Conservation (phyloP, 73 alveolate genomes). For the Stentor roeselii region DNA sequence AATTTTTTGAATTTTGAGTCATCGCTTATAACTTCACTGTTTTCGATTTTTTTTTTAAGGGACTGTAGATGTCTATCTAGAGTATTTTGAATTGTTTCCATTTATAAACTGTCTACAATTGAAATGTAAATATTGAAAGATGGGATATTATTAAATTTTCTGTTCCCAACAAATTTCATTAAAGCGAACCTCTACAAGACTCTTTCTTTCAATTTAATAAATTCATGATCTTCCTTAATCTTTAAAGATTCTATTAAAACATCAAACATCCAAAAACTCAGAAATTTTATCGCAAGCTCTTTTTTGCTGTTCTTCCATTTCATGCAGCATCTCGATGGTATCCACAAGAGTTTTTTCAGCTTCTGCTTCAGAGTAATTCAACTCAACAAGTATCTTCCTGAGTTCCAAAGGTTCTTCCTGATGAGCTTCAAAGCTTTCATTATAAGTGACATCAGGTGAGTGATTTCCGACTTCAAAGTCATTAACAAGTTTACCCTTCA, state of each 20-base stretch:
- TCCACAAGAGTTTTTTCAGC: background rate
- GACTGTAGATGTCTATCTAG: no score
- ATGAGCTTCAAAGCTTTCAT: background rate
- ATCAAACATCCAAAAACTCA: background rate
- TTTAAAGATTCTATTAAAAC: no score
- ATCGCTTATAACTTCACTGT: background rate
- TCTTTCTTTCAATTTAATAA: no score
- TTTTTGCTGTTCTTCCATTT: slow-evolving; percentile 13
- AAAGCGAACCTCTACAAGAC: no score
- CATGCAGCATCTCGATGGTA: background rate
- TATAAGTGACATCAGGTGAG: background rate
- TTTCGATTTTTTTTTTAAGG: background rate
- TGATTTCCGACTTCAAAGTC: background rate
- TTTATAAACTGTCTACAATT: no score
- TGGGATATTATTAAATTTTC: no score
- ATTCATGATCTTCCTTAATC: no score
- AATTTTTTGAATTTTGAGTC: background rate
- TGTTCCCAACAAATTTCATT: no score
- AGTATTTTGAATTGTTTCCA: no score
- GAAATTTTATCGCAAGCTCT: background rate
- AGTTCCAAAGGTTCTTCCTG: background rate
- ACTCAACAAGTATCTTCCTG: background rate
- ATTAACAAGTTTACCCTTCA: background rate
- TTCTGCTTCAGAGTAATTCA: background rate
- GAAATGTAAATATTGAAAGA: no score